Evolutionary conservation across 495 filamentous ascomycete genomes (phyloP).

Genomic region (Polyplosphaeria fusca): DNA sequence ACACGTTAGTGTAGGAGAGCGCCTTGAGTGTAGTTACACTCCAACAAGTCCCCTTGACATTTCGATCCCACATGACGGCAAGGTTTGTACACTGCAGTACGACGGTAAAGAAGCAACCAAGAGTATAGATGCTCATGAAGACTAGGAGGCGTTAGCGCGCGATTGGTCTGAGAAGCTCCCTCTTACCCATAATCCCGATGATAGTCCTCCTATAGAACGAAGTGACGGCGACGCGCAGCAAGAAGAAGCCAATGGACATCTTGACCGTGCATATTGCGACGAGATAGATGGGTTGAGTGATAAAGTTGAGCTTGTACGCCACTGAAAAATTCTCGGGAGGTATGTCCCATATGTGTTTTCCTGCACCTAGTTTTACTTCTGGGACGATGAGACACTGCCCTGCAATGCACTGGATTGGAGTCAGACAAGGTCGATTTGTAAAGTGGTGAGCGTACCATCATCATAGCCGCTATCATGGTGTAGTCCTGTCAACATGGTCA

Average conservation of each 20-base stretch:
- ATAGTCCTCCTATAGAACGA: slow-evolving; percentile 22
- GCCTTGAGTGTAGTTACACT: slow-evolving; percentile 4
- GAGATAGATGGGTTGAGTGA: slow-evolving; percentile 25
- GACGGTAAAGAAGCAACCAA: slow-evolving; percentile 29
- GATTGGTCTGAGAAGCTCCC: not conserved
- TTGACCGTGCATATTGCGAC: slow-evolving; percentile 32
- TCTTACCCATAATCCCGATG: slow-evolving; percentile 24
- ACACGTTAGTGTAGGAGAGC: slow-evolving; percentile 40
- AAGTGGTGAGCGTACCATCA: slow-evolving; percentile 21
- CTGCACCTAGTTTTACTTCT: slow-evolving; percentile 31
- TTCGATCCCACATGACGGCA: slow-evolving; percentile 19
- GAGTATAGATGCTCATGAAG: slow-evolving; percentile 33
- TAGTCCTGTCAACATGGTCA: slow-evolving; percentile 31
- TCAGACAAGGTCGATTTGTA: too few species aligned
- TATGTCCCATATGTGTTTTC: slow-evolving; percentile 31
- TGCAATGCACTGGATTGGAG: slow-evolving; percentile 11
- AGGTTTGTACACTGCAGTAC: slow-evolving; percentile 26
- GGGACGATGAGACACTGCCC: slow-evolving; percentile 31
- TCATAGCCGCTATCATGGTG: slow-evolving; percentile 33
- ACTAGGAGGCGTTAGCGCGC: slow-evolving; percentile 13
- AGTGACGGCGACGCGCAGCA: slow-evolving; percentile 34
- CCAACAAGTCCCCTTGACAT: slow-evolving; percentile 20
- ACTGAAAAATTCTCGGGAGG: not conserved
- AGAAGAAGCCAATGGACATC: slow-evolving; percentile 38
- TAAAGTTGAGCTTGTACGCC: slow-evolving; percentile 27